Base-by-base conservation (phyloP, 164 flowering plant species). In the Piper betle region DNA sequence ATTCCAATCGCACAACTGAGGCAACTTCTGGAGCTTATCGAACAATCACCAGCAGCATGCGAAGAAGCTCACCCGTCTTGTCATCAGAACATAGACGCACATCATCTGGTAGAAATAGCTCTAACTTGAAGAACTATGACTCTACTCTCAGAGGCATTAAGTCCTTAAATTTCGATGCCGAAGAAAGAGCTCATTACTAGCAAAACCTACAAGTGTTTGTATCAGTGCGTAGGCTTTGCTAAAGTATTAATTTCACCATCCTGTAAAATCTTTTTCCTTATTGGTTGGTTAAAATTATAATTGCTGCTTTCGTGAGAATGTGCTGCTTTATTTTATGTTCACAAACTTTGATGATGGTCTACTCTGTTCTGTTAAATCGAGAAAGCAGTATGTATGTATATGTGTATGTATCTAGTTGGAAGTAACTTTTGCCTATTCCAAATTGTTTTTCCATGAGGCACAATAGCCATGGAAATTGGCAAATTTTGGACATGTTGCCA, bases 111-210 rank as follows among this genome's bases (percentile, higher is more conserved):
- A 82, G 84, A 69, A 78, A 74, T 66, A 52, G 67, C 40, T 33
- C 85, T 17, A 75, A 74, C 68, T 64, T 63, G 18, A 87, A 74
- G 75, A 87, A 76, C 68, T 85, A 80, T 55, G 98, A 92, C 46
- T 65, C 85, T 6, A 67, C 96, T 2, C 79, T 89, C 20, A 89
- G 78, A 71, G 96, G 96, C 20, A 84, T 92, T 15, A 91, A 89
- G 72, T 58, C 71, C 61, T 77, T 92, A 65, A 80, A 73, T 56
- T 81, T 89, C 68, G 88, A 85, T 60, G 77, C 65, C 59, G 88
- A 84, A 46, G 90, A 88, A 69, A 80, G 84, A 72, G 71, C 75
- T 64, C 85, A 72, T 53, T 79, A 75, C 61, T 82, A 66, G 66
- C 50, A 46, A 46, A 46, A 15, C 50, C 18, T 58, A 58, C 17